Conservation (phyloP, 2,329 filamentous ascomycete species). For the Cladobotryum mycophilum region DNA sequence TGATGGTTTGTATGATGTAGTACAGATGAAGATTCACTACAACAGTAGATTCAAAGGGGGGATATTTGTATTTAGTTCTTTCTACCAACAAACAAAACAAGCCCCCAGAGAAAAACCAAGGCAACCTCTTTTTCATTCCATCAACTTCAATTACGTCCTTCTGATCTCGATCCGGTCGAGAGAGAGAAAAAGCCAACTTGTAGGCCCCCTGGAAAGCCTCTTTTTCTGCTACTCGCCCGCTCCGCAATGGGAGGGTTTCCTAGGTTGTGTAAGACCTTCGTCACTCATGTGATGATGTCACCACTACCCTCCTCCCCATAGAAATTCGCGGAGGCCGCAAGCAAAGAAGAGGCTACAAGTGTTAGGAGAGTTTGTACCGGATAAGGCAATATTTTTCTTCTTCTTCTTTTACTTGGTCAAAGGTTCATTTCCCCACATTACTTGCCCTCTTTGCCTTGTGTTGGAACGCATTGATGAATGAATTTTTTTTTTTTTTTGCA, state of each 20-base stretch:
- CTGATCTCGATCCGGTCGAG: constrained; percentile 6
- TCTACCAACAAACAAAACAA: no score
- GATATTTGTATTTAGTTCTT: constrained; percentile 12
- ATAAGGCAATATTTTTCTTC: no score
- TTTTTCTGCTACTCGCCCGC: constrained; percentile 2
- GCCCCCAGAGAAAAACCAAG: no score
- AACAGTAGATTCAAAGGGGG: neutral
- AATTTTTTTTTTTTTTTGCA: no score
- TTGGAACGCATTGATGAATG: no score
- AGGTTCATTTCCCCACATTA: no score
- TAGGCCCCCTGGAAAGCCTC: constrained; percentile 2
- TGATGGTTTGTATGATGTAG: constrained; percentile 1
- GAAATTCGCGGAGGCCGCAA: no score
- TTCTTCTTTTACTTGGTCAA: no score
- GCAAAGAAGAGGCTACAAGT: no score
- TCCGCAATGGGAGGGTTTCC: neutral
- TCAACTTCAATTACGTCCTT: constrained; percentile 4
- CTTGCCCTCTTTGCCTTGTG: no score
- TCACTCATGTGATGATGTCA: constrained; percentile 28
- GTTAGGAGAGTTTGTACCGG: no score
- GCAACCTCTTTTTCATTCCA: neutral
- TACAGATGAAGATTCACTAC: neutral
- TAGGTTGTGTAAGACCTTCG: constrained; percentile 8
- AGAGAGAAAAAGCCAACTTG: neutral
- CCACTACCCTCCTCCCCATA: constrained; percentile 13